These are phyloP conservation scores for Cyclostephanos invisitatus DNA, from an alignment of 108 stramenopile species.

Conservation along the genomic window DNA sequence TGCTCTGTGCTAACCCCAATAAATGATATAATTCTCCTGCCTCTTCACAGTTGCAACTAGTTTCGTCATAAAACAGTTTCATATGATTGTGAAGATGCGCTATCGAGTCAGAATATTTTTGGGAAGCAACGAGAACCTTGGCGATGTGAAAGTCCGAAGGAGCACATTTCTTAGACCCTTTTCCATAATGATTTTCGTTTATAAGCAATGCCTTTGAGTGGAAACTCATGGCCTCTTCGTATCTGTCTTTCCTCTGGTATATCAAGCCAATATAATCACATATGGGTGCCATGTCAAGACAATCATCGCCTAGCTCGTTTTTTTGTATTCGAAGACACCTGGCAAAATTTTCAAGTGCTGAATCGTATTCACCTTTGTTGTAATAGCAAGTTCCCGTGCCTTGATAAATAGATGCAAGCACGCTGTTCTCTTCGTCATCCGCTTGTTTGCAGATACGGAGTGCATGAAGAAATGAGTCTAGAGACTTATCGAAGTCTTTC, in stretches of 20 bases:
- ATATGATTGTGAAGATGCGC: slow-evolving; percentile 17
- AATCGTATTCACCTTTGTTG: slow-evolving; percentile 32
- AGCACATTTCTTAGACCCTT: slow-evolving; percentile 18
- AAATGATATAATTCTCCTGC: slow-evolving; percentile 34
- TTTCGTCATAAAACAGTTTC: slow-evolving; percentile 22
- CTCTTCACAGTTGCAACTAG: slow-evolving; percentile 20
- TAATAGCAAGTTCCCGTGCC: slow-evolving; percentile 44
- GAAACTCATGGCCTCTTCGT: slow-evolving; percentile 40
- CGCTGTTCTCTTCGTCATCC: slow-evolving; percentile 31
- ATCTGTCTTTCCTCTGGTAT: slow-evolving; percentile 28
- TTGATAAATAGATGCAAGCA: slow-evolving; percentile 34
- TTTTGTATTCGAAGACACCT: slow-evolving; percentile 39
- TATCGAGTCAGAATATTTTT: slow-evolving; percentile 36
- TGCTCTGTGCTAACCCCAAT: slow-evolving; percentile 42
- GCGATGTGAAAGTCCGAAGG: slow-evolving; percentile 21
- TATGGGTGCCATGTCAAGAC: slow-evolving; percentile 32
- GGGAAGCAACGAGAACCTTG: slow-evolving; percentile 13
- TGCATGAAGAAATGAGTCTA: slow-evolving; percentile 34
- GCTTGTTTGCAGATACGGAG: slow-evolving; percentile 29
- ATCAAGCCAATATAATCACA: slow-evolving; percentile 46
- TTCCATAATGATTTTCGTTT: slow-evolving; percentile 23
- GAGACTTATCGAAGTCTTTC: slow-evolving; percentile 28
- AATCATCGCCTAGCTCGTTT: slow-evolving; percentile 27
- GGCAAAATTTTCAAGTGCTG: slow-evolving; percentile 41
- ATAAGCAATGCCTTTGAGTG: slow-evolving; percentile 40